Evolutionary conservation across 768 basidiomycete species (phyloP).

Genomic region (Auriculariales sp.): DNA sequence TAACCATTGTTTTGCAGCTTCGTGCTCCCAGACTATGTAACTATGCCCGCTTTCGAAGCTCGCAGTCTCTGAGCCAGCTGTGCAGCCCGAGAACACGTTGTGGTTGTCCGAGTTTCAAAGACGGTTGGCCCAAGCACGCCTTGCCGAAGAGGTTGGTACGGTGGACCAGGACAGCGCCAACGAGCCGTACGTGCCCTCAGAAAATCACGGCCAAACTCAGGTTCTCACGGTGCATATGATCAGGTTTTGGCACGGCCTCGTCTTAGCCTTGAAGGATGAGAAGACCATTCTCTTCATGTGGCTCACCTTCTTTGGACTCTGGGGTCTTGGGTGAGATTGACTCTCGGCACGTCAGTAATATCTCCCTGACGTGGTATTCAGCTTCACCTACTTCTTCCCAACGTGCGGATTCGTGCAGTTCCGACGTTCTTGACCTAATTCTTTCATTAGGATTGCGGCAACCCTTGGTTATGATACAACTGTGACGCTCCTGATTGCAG

Average conservation of each 20-base stretch:
- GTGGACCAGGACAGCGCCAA: constrained; percentile 43
- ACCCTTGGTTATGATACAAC: constrained; percentile 51
- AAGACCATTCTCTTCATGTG: constrained; percentile 39
- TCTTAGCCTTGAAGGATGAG: constrained; percentile 39
- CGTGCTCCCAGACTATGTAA: constrained; percentile 43
- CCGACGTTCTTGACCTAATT: neutral
- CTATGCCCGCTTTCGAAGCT: constrained; percentile 9
- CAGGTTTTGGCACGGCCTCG: constrained; percentile 37
- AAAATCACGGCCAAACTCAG: neutral
- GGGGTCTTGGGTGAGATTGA: too few species aligned
- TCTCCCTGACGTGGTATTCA: too few species aligned
- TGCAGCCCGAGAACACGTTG: constrained; percentile 31
- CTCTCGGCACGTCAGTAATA: too few species aligned
- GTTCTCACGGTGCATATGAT: neutral
- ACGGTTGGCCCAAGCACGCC: constrained; percentile 47
- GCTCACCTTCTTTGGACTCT: constrained; percentile 32
- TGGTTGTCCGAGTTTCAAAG: constrained; percentile 39
- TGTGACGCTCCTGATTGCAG: constrained; percentile 41
- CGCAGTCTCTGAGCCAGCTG: neutral
- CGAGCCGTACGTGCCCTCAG: constrained; percentile 33
- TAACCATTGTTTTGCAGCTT: constrained; percentile 23
- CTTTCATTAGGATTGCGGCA: constrained; percentile 24
- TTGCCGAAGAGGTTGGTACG: constrained; percentile 55
- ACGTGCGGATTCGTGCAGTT: constrained; percentile 18
- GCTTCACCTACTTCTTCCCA: constrained; percentile 48